Base-by-base conservation (phyloP, 148 eudicot species). In the Nyssa sinensis region DNA sequence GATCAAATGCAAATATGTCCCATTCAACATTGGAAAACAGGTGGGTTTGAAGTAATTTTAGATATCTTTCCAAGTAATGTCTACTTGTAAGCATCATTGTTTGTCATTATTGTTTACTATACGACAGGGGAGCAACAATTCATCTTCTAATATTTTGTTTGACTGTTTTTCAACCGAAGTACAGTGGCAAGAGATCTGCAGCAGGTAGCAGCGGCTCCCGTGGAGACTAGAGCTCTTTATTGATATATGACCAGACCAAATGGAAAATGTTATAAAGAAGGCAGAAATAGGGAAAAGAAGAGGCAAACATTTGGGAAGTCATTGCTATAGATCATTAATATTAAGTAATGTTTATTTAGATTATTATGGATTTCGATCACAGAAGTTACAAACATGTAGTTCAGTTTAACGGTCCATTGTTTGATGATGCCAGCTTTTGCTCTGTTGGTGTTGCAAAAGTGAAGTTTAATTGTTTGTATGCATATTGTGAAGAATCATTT, bases 1-100 rank as follows among this genome's bases (percentile, higher is more conserved):
- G 98, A 81, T 93, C 74, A 93, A 93, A 79, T 87, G 91, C 89
- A 86, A 84, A 84, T 91, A 93, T 67, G 72, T 93, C 55, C 98
- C 98, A 31, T 86, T 93, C 84, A 91, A 72, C 79, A 70, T 89
- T 33, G 98, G 96, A 60, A 93, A 93, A 80, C 92, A 93, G 98
- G 96, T 89, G n/a, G 74, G 82, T 39, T 9, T 58, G 74, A 6
- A 17, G 59, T 55, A 49, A 30, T 13, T 3, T 21, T 21, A 14
- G n/a, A 49, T 27, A 5, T 33, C 28, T 29, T 49, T 10, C 29
- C 25, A 23, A 4, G 23, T 19, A 55, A 57, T 27, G 11, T 58
- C 24, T 61, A 6, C 44, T 35, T 60, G 25, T 13, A n/a, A 72
- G 25, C 9, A 63, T 60, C 51, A 11, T 44, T 44, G 51, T 11